Evolutionary conservation across 495 filamentous ascomycete species (phyloP).

Genomic region (Letharia columbiana): DNA sequence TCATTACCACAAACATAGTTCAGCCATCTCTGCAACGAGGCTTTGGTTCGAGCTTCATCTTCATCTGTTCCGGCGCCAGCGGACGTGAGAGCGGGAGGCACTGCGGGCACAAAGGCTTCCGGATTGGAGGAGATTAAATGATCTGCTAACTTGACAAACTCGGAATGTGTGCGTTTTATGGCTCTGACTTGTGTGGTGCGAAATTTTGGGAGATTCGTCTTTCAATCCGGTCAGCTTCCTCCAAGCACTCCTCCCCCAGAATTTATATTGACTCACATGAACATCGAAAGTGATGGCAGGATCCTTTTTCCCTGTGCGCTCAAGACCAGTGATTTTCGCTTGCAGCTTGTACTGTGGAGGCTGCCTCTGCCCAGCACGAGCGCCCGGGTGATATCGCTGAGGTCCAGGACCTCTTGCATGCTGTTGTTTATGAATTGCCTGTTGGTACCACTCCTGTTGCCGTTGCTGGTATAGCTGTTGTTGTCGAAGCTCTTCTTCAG

Average conservation of each 20-base stretch:
- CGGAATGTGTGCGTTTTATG: slow-evolving; percentile 86
- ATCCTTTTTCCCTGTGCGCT: slow-evolving; percentile 90
- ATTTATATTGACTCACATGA: slow-evolving; percentile 54
- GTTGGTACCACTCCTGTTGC: slow-evolving; percentile 41
- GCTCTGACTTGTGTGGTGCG: slow-evolving; percentile 97
- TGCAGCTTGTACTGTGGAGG: slow-evolving; percentile 72
- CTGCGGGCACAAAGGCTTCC: slow-evolving; percentile 93
- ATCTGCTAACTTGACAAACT: slow-evolving; percentile 90
- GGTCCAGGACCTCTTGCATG: slow-evolving; percentile 30
- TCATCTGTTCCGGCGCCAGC: slow-evolving; percentile 96
- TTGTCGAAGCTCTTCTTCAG: slow-evolving; percentile 29
- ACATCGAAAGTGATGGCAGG: slow-evolving; percentile 94
- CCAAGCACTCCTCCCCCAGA: slow-evolving; percentile 13
- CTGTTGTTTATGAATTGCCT: slow-evolving; percentile 33
- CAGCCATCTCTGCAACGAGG: slow-evolving; percentile 86
- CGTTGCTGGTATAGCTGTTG: slow-evolving; percentile 36
- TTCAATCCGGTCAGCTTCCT: not conserved
- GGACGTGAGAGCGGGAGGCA: slow-evolving; percentile 82
- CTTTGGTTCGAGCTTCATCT: slow-evolving; percentile 84
- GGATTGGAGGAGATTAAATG: slow-evolving; percentile 94
- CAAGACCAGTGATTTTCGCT: slow-evolving; percentile 86
- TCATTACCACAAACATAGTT: slow-evolving; percentile 88
- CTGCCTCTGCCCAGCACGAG: slow-evolving; percentile 34
- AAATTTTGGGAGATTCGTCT: slow-evolving; percentile 98
- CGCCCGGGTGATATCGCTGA: slow-evolving; percentile 41